Evolutionary conservation across 1,284 basidiomycete genomes (phyloP), one percentile per base, ranked within the genome.

Genomic region (Agroathelia rolfsii): DNA sequence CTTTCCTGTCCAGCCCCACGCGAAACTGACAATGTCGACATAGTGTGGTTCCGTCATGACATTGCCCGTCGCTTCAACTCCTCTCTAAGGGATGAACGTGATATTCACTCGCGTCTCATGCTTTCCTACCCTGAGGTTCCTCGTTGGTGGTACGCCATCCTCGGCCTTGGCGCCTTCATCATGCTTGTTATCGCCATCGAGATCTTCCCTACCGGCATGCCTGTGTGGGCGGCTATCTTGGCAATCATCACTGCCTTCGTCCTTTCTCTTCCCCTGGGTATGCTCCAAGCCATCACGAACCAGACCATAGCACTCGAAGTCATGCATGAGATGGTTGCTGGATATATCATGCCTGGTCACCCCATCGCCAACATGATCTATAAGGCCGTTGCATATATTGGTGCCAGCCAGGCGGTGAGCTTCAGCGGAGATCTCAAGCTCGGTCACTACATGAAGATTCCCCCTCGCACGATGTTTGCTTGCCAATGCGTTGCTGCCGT

Each of bases 31-130:
- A 12, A 29, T 16, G 24, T 24, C 35, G 41, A 11, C 35, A n/a
- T n/a, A 82, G 77, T 90, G 26, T 89, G 83, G 82, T 87, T 86
- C 64, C 76, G 85, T 33, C 69, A 71, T 38, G 87, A 84, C 46
- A 81, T 92, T 38, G 49, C 62, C 27, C 73, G 75, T 37, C 75
- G 82, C 38, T 72, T 82, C 62, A 66, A 70, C 34, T 66, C 62
- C 31, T 66, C 64, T 15, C 58, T 82, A 24, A 69, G 66, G 41
- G 74, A 86, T 43, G 76, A 87, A 49, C 72, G 74, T 35, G 89
- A 94, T 50, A 62, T 93, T 24, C 90, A 94, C 55, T 72, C 79
- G 3, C 75, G 84, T 23, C 67, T 93, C 26, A 94, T 94, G 88
- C 62, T 65, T 34, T 64, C 56, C 16, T 94, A 94, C 54, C 56